Evolutionary conservation across 1,139 yeast species (phyloP).

Genomic region (Saccharomyces hybrid): DNA sequence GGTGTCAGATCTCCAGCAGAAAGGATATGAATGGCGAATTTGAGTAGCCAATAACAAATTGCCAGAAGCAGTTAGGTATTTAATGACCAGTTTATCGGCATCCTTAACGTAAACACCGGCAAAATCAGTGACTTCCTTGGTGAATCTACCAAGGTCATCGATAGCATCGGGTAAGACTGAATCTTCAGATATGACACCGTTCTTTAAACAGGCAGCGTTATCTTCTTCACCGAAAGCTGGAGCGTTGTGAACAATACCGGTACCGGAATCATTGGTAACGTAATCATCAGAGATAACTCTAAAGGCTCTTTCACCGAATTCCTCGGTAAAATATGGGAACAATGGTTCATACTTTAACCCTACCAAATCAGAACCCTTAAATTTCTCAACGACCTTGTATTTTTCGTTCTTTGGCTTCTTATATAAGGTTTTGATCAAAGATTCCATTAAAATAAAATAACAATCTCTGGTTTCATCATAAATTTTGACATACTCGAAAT

Average conservation of each 20-base stretch:
- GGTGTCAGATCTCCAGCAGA: conserved; percentile 99
- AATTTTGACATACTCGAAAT: conserved; percentile 84
- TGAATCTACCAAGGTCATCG: conserved; percentile 84
- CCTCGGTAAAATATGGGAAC: conserved; percentile 70
- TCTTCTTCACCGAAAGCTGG: conserved; percentile 99
- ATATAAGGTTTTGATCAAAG: conserved; percentile 72
- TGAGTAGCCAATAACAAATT: conserved; percentile 70
- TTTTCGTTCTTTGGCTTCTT: conserved; percentile 92
- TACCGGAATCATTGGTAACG: conserved; percentile 92
- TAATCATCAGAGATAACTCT: conserved; percentile 73
- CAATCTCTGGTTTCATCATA: conserved; percentile 79
- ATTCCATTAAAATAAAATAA: conserved; percentile 75
- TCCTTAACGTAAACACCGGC: conserved; percentile 87
- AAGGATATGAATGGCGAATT: conserved; percentile 92
- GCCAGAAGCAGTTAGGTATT: conserved; percentile 70
- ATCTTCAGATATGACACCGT: conserved; percentile 66
- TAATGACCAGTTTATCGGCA: conserved; percentile 87
- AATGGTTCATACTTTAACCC: conserved; percentile 78
- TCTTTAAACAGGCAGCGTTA: conserved; percentile 70
- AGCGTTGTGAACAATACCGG: conserved; percentile 97
- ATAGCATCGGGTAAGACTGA: conserved; percentile 84
- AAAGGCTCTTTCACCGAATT: conserved; percentile 71
- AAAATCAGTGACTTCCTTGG: conserved; percentile 63
- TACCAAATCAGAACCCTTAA: conserved; percentile 69
- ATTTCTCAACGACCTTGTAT: conserved; percentile 69